Base-by-base conservation (phyloP, 305 asterid genomes). In the Fraxinus velutina region DNA sequence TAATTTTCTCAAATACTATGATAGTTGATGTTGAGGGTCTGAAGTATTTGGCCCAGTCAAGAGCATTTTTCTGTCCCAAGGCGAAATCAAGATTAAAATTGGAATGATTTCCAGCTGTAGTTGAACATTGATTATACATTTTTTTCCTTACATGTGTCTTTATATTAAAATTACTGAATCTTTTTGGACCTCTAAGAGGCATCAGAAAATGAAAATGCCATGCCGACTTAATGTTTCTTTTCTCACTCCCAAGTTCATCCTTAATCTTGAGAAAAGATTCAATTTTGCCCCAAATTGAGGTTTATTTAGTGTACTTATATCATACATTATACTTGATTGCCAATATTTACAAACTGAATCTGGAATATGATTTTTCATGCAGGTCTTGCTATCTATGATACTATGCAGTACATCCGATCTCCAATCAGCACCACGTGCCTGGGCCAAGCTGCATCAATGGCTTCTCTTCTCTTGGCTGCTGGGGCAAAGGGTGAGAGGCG, bases 391-490 rank as follows among this genome's bases (percentile, higher is more conserved):
- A 95, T 95, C 81, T 95, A 93, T 75, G 98, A 95, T 73, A 93
- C 99, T 0, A 95, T 95, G 99, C 98, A 92, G 91, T 93, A 93
- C 79, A 95, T 95, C 68, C 89, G 96, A 50, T 95, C 97, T 81
- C 99, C 99, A 21, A 87, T 95, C 83, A 92, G 92, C 80, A 95
- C 99, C 8, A 91, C 87, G 73, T 95, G 99, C 81, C 89, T 95
- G 79, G 99, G 99, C 55, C 99, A 92, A 86, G 98, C 99, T 80
- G 98, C 99, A 81, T 93, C 99, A 4, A 95, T 95, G 99, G 99
- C 87, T 60, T 93, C 99, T 84, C 98, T 95, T 72, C 97, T 95
- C 78, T 86, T 95, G 88, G 97, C 98, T 75, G 93, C 99, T 85
- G 99, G 99, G 71, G 91, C 99, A 57, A 93, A 92, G 89, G 99